Percentiles rank a stretch among this genome's conserved stretches.
Evolutionary conservation across 2,329 filamentous ascomycete species (phyloP).

Genomic region (Diaporthe caulivora): DNA sequence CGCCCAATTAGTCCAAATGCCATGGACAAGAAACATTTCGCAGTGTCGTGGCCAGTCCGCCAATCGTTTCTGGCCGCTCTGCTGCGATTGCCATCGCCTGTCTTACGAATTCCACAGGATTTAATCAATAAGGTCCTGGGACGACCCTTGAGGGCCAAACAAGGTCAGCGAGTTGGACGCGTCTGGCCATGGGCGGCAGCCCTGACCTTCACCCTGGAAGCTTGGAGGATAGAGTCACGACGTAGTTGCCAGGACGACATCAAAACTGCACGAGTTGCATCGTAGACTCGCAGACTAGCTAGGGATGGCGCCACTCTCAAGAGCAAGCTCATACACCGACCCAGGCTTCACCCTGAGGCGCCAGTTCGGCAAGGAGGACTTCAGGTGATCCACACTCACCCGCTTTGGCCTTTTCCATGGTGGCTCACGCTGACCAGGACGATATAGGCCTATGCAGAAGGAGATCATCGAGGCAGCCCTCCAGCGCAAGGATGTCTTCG

Average conservation of each 20-base stretch:
- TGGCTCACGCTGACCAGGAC: background rate
- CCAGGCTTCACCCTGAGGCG: slow-evolving; percentile 80
- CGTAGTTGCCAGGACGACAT: slow-evolving; percentile 25
- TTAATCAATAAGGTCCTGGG: background rate
- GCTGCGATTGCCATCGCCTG: background rate
- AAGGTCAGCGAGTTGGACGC: background rate
- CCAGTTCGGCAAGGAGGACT: slow-evolving; percentile 80
- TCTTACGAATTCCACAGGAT: background rate
- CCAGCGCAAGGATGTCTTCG: slow-evolving; percentile 88
- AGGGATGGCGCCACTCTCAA: slow-evolving; percentile 57
- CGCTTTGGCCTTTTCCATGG: background rate
- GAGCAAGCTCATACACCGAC: slow-evolving; percentile 68
- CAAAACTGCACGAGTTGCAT: background rate
- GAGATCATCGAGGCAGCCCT: slow-evolving; percentile 89
- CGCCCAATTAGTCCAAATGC: background rate
- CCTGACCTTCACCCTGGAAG: slow-evolving; percentile 33
- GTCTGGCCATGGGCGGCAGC: slow-evolving; percentile 25
- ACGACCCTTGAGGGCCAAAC: background rate
- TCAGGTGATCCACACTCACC: slow-evolving; percentile 65
- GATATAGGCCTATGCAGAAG: slow-evolving; percentile 79
- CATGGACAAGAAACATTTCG: background rate
- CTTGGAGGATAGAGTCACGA: slow-evolving; percentile 26
- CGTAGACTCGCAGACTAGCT: background rate
- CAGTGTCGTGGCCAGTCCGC: background rate
- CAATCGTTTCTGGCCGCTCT: no score